Conservation (phyloP, 2,329 filamentous ascomycete genomes). For the Botrytis aclada region DNA sequence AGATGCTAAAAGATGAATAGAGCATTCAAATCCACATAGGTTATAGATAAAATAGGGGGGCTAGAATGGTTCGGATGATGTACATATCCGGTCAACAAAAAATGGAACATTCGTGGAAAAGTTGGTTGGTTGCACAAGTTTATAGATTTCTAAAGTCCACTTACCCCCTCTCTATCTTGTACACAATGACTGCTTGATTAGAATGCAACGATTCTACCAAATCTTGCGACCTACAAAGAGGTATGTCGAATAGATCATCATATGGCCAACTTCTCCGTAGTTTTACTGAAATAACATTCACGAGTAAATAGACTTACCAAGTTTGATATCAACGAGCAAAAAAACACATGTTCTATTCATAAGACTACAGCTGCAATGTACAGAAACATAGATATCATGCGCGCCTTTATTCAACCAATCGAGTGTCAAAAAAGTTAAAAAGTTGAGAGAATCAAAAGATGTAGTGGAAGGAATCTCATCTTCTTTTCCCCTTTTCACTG, state of each 20-base stretch:
- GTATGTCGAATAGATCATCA: neutral
- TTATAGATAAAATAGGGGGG: neutral
- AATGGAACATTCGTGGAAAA: neutral
- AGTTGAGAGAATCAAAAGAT: constrained; percentile 11
- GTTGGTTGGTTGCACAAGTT: neutral
- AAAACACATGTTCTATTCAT: constrained; percentile 33
- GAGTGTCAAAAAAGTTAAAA: constrained; percentile 20
- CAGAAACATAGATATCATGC: constrained; percentile 26
- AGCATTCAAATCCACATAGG: neutral
- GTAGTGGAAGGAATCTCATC: neutral
- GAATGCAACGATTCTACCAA: neutral
- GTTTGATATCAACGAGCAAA: neutral
- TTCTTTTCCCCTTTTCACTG: constrained; percentile 1
- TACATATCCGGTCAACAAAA: neutral
- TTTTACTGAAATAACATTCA: neutral
- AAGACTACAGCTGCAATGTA: constrained; percentile 35
- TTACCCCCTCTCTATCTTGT: neutral
- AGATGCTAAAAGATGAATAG: constrained; percentile 40
- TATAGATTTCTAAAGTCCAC: neutral
- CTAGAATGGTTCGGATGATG: neutral
- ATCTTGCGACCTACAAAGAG: neutral
- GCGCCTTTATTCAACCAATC: constrained; percentile 22
- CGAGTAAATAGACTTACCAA: neutral
- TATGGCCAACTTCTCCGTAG: neutral
- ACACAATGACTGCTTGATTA: no score